Conservation (phyloP, 495 filamentous ascomycete genomes). For the Tuber borchii region DNA sequence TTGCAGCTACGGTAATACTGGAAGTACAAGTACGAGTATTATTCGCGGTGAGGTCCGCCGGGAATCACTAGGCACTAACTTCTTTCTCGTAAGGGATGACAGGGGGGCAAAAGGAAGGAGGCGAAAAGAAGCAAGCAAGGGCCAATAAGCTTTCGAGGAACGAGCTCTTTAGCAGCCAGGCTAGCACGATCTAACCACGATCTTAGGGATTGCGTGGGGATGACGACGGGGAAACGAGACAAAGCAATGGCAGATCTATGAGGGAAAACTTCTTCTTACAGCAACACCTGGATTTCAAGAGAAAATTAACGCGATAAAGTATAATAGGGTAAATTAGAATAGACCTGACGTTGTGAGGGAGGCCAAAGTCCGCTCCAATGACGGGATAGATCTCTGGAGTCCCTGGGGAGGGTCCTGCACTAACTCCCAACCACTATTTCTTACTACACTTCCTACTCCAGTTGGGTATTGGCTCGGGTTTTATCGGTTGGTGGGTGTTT, state of each 20-base stretch:
- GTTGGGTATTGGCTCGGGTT: background rate
- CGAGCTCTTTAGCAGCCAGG: conserved; percentile 17
- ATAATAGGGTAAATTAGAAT: background rate
- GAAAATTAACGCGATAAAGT: background rate
- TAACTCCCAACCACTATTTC: background rate
- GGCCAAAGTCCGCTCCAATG: background rate
- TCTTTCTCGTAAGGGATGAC: background rate
- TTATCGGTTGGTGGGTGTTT: background rate
- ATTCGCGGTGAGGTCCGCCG: conserved; percentile 1
- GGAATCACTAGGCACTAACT: background rate
- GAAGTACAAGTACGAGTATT: no score
- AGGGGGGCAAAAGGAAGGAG: conserved; percentile 23
- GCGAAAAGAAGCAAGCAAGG: conserved; percentile 29
- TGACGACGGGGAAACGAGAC: conserved; percentile 20
- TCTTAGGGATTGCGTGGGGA: conserved; percentile 32
- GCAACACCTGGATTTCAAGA: background rate
- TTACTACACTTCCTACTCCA: background rate
- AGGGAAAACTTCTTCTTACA: background rate
- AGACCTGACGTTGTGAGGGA: conserved; percentile 7
- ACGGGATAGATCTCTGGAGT: background rate
- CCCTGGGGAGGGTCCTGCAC: background rate
- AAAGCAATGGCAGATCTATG: background rate
- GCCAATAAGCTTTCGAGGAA: conserved; percentile 18
- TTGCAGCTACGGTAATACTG: background rate
- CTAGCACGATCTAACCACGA: conserved; percentile 35